A percentile compares a stretch with the other conserved stretches of the same genome.
These are phyloP conservation scores for Acer saccharum DNA, from an alignment of 345 rosid genomes.

Conservation along the genomic window DNA sequence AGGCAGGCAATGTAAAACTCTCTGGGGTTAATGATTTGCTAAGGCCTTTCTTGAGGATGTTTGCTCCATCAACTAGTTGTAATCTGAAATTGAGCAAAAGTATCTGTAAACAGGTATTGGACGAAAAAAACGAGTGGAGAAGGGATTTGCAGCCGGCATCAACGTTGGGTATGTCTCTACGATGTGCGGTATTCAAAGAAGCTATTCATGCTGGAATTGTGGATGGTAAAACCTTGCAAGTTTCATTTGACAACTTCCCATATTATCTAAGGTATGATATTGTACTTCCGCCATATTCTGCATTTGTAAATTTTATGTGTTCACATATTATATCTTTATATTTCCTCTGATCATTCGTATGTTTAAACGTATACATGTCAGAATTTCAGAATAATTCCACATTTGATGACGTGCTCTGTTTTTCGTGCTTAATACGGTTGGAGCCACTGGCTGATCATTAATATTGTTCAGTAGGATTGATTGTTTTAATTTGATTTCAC, in stretches of 20 bases:
- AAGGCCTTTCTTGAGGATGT: constrained; percentile 63
- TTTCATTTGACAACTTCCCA: constrained; percentile 81
- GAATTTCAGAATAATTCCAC: neutral
- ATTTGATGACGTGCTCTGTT: neutral
- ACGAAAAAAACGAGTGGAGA: constrained; percentile 64
- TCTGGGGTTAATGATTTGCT: constrained; percentile 70
- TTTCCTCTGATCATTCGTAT: neutral
- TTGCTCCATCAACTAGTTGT: constrained; percentile 58
- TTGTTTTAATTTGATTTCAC: neutral
- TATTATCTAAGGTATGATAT: constrained; percentile 75
- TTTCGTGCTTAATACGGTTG: neutral
- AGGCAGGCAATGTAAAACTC: constrained; percentile 74
- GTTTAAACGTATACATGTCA: neutral
- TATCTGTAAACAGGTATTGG: constrained; percentile 77
- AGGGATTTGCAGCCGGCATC: constrained; percentile 67
- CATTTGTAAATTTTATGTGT: neutral
- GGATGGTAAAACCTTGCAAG: constrained; percentile 69
- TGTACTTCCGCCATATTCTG: neutral
- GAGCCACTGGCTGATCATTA: neutral
- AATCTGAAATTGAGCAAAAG: constrained; percentile 65
- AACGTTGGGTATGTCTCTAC: constrained; percentile 57
- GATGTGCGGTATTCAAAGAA: constrained; percentile 61
- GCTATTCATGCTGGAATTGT: constrained; percentile 72
- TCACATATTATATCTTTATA: neutral
- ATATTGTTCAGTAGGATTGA: neutral